Conservation (phyloP, 306 rosid genomes). For the Pterocarpus macrocarpus region DNA sequence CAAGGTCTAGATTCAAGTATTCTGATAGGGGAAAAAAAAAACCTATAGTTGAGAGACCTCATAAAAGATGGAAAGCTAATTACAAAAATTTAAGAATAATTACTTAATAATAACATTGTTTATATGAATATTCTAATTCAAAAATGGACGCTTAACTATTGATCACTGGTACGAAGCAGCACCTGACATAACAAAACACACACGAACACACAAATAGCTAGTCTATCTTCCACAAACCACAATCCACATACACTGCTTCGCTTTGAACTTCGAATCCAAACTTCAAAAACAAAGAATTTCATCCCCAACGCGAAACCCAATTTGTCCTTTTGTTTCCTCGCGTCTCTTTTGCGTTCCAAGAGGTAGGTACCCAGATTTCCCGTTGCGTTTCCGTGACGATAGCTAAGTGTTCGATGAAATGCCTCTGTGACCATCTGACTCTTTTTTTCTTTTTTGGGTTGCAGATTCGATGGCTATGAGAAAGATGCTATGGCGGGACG, state of each 20-base stretch:
- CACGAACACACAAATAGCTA: not conserved
- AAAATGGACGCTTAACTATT: no score
- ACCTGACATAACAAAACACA: not conserved
- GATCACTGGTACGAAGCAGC: no score
- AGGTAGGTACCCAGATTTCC: not conserved
- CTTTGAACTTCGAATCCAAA: not conserved
- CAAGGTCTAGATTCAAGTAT: no score
- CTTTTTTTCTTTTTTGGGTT: not conserved
- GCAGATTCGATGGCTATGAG: slow-evolving; percentile 56
- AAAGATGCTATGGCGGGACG: slow-evolving; percentile 37
- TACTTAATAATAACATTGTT: no score
- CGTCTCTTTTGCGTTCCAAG: not conserved
- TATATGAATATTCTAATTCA: no score
- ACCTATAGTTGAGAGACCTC: no score
- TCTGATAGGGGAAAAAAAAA: no score
- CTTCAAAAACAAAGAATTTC: not conserved
- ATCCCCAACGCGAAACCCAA: not conserved
- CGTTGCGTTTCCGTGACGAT: slow-evolving; percentile 7
- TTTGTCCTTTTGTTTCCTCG: not conserved
- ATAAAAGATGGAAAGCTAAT: no score
- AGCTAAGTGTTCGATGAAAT: slow-evolving; percentile 50
- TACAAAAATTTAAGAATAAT: no score
- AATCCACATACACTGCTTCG: not conserved
- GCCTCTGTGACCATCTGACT: not conserved
- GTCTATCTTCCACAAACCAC: not conserved